A percentile compares a stretch with the other conserved stretches of the same genome.
Evolutionary conservation across 768 basidiomycete species (phyloP).

Genomic region (Fomitopsis pulvina): DNA sequence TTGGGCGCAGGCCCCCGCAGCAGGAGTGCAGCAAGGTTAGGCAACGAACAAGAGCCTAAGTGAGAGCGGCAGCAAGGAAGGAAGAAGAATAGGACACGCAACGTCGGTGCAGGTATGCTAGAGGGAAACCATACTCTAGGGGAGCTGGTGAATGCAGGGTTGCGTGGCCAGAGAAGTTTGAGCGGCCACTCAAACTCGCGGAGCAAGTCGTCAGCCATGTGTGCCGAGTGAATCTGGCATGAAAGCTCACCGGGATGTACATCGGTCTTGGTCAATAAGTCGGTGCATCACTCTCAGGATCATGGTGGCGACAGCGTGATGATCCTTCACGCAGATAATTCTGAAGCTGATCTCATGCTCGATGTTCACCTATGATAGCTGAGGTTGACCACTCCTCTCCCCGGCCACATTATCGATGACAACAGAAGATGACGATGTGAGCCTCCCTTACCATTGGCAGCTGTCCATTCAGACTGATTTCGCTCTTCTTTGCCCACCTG

Average conservation of each 20-base stretch:
- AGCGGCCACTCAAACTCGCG: conserved; percentile 90
- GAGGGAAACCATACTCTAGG: too few relatives aligned
- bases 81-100: too few relatives aligned
- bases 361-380: conserved; percentile 99
- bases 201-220: conserved; percentile 96
- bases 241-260: conserved; percentile 95
- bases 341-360: conserved; percentile 96
- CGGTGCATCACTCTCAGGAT: conserved; percentile 31
- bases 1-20: too few relatives aligned
- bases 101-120: too few relatives aligned
- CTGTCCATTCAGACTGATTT: conserved; percentile 64
- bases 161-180: too few relatives aligned
- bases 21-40: too few relatives aligned
- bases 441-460: conserved; percentile 5
- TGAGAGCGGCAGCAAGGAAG: too few relatives aligned
- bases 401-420: conserved; percentile 67
- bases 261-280: conserved; percentile 86
- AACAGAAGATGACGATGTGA: conserved; percentile 80
- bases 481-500: conserved; percentile 89
- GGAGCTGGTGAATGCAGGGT: too few relatives aligned
- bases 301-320: too few relatives aligned
- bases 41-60: too few relatives aligned
- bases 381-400: conserved; percentile 77
- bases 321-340: conserved; percentile 53
- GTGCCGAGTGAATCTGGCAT: conserved; percentile 96